Base-by-base conservation (phyloP, 176 grass and related monocot species). In the Oryza punctata region DNA sequence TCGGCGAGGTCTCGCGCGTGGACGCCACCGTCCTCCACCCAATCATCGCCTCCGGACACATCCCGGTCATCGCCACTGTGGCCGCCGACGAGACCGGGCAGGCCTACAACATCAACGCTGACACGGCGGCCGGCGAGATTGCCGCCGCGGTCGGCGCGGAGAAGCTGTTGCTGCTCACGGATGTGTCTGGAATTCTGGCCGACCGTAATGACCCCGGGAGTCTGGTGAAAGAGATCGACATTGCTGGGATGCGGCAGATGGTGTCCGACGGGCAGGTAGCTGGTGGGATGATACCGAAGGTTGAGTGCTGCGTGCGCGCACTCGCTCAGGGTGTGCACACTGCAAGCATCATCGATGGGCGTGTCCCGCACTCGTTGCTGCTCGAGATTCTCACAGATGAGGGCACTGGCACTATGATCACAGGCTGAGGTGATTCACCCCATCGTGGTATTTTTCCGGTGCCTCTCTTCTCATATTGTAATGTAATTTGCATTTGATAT, bases 221-320 rank as follows among this genome's bases (percentile, higher is more conserved):
- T 44, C 90, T 96, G 67, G 90, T 93, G 75, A 90, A 86, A 82
- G 88, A 93, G 88, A 88, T 93, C 6, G 64, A 92, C 68, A 90
- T 92, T 8, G 50, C 84, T 9, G 80, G 88, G 15, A 77, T 90
- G 66, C 85, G 86, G 35, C 78, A 43, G 72, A 96, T 95, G 93
- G 77, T 92, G 28, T 69, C 77, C 2, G 92, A 80, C 15, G 89
- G 87, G 37, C 81, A 95, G 85, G 85, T 95, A 4, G 93, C 85
- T 45, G 90, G 90, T 23, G 93, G 93, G 46, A 95, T 95, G 93
- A 95, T 95, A 78, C 90, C 90, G 0, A 96, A 96, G 83, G 77
- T 96, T 21, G 86, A 93, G 10, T 92, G 90, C 76, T 96, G 88
- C 2, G 86, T 91, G 28, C 79, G 81, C 9, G 85, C 93, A 11